Evolutionary conservation across 352 stramenopile species (phyloP), one percentile per base, ranked within the genome.

Genomic region (Globisporangium uncinulatum): DNA sequence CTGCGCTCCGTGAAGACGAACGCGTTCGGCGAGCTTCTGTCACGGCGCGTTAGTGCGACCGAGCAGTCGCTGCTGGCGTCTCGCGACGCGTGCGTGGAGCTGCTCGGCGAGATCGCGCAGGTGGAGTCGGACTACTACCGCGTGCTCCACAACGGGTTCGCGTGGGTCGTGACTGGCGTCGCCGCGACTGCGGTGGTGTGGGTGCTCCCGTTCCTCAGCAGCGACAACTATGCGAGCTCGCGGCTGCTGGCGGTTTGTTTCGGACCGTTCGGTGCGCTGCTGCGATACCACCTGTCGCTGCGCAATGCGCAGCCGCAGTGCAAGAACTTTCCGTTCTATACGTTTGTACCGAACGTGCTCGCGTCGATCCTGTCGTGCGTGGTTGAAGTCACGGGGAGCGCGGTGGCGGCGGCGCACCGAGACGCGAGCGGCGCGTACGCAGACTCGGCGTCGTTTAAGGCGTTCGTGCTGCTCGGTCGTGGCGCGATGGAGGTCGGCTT

Each of bases 241-340:
- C 65, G 73, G 21, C 45, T 86, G 20, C 54, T 86, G 19, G 73
- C 73, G 7, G 19, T 87, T n/a, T 81, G 71, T 54, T 69, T 86
- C 45, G 77, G 69, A n/a, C 71, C 74, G 0, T 81, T 87, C 37
- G 78, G 78, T 20, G 78, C 78, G 29, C 53, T 86, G 41, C 46
- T 83, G 43, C 75, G 78, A 13, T 88, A 73, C 57, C 77, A 76
- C 32, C 65, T 88, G 39, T 86, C 75, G 29, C 47, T 85, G 41
- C 64, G 67, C 51, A 88, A 88, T 61, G 67, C 52, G 54, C 64
- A 68, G 39, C 67, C 76, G 5, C 54, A 56, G 47, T 86, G 65
- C 50, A 83, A 79, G 45, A 59, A 64, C n/a, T 82, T 88, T 41
- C 78, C 78, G n/a, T 54, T 85, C 20, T 83, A 69, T 51, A 88